These are phyloP conservation scores for Psilocybe mexicana DNA, from an alignment of 1,284 basidiomycete species.

Conservation along the genomic window DNA sequence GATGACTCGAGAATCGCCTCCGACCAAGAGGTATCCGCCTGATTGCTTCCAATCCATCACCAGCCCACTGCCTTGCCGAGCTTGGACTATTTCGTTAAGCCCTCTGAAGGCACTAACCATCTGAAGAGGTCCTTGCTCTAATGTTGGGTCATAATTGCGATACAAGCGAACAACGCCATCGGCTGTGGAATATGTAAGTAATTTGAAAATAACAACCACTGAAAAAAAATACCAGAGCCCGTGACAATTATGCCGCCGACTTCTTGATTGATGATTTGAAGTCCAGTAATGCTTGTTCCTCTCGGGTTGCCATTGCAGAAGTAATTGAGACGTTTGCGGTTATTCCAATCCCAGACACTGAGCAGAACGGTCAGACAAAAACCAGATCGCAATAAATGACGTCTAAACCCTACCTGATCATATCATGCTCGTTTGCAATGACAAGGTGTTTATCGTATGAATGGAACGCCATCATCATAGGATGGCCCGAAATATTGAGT, in stretches of 20 bases:
- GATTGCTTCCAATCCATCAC: constrained; percentile 95
- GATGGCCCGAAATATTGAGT: constrained; percentile 70
- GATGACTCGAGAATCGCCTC: constrained; percentile 89
- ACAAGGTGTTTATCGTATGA: constrained; percentile 90
- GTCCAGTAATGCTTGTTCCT: constrained; percentile 83
- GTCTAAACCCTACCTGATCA: constrained; percentile 68
- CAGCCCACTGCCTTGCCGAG: constrained; percentile 79
- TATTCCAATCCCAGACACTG: constrained; percentile 95
- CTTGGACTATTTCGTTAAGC: constrained; percentile 75
- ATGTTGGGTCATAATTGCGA: constrained; percentile 80
- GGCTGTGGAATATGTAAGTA: constrained; percentile 44
- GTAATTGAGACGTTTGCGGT: constrained; percentile 71
- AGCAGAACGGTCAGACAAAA: neutral
- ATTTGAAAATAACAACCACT: neutral
- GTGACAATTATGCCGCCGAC: constrained; percentile 90
- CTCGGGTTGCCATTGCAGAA: constrained; percentile 90
- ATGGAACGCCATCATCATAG: constrained; percentile 86
- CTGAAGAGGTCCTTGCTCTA: constrained; percentile 68
- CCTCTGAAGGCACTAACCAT: constrained; percentile 95
- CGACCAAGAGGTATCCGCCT: constrained; percentile 82
- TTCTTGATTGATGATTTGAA: constrained; percentile 97
- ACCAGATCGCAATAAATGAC: constrained; percentile 6
- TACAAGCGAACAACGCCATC: constrained; percentile 93
- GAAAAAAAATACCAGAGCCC: constrained; percentile 67
- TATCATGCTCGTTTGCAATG: constrained; percentile 84